Evolutionary conservation across 352 stramenopile genomes (phyloP), one percentile per base, ranked within the genome.

Genomic region (Pythium grandisporangium): DNA sequence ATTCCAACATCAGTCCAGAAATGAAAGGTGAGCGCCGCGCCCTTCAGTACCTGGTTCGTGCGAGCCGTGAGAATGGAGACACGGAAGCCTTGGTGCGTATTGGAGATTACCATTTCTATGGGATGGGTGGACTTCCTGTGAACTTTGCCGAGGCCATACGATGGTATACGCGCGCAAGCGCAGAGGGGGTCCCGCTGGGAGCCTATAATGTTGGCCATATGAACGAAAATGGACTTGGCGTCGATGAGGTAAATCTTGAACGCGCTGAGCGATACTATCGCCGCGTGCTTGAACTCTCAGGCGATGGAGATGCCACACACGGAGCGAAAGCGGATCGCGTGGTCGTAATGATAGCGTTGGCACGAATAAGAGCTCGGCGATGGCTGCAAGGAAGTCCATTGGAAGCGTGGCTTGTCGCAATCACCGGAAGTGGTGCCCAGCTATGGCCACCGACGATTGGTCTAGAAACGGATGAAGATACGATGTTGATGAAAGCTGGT

Each of bases 171-270:
- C 63, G 72, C 3, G 77, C 72, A 25, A 88, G 77, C 30, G 64
- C 68, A n/a, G 59, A 67, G 30, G 77, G 72, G 8, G 58, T 77
- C 10, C 59, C 55, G 19, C 55, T 55, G 6, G 77, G 74, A 8
- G 77, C 77, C 2, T 91, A 83, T 30, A 88, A 81, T 47, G 74
- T 84, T 13, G 77, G 74, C 3, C 60, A 76, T 44, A 86, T 91
- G 61, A 64, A 85, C 39, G 77, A 91, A 37, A 66, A 73, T 23
- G 74, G 74, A 6, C 49, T 79, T 19, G 66, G 69, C 12, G 55
- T 88, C 12, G n/a, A n/a, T n/a, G 20, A 48, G 5, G 40, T 56
- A 12, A 83, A 85, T 32, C 42, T 74, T 11, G 54, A 67, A 2
- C 61, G 77, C 24, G 74, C 77, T 0, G 54, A 66, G 14, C 55